Evolutionary conservation across 2,329 filamentous ascomycete species (phyloP), one percentile per base, ranked within the genome.

Genomic region (Talaromyces islandicus): DNA sequence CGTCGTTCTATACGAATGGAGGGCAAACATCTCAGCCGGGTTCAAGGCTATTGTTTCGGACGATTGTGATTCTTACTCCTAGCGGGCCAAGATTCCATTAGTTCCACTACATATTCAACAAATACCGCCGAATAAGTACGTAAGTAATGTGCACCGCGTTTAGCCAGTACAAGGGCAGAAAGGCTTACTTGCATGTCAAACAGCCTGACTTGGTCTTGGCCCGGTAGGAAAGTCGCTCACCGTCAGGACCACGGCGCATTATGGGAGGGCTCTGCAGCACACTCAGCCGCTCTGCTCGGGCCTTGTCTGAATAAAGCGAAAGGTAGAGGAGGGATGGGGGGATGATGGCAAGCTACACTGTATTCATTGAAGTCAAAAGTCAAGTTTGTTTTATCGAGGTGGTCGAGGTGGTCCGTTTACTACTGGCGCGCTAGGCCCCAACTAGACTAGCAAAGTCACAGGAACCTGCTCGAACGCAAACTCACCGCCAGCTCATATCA

Each of bases 1-100:
- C 69, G 65, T 57, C 71, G 60, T 61, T 61, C 66, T 68, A 59
- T 57, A 7, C 5, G 21, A 32, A 1, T 12, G 29, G 38, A n/a
- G 27, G 19, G 4, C 12, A 17, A 50, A 25, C 21, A 29, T 50
- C 1, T 56, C 21, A 54, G 24, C 27, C 9, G 24, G 38, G 3
- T 24, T 35, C 7, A 7, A 50, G 43, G 10, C 43, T 19, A 17
- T 29, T n/a, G 11, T 17, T 24, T 7, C 32, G 32, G 32, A 25
- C 17, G 27, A 24, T 14, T 9, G 51, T 19, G 1, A 25, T 27
- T 19, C 52, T 29, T 17, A 59, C 57, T 59, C 41, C 57, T 56
- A n/a, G 17, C 7, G 14, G 6, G 12, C 14, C 14, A 56, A 38
- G 11, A 10, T 1, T 35, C 3, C 9, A 27, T n/a, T 32, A 25